phyloP scores from a whole-genome alignment of 768 basidiomycete species.

The Cantharellus cinnabarinus region DNA sequence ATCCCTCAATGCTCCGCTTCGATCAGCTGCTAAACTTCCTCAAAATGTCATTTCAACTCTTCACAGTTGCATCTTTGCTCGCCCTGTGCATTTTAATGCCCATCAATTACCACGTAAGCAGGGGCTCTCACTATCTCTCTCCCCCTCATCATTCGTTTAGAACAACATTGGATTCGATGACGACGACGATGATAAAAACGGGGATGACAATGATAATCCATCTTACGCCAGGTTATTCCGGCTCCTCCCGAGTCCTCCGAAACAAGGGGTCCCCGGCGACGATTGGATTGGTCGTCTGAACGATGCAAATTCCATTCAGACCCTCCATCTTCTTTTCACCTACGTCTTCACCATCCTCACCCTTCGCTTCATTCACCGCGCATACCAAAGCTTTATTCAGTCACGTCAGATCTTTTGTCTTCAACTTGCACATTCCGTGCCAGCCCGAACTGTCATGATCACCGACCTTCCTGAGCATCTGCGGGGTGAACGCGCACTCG shows the following conservation, averaged over 20 bases:
- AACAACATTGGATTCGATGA: not conserved
- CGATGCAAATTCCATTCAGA: conserved; percentile 76
- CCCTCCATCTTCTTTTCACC: conserved; percentile 79
- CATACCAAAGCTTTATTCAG: conserved; percentile 74
- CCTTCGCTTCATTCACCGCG: conserved; percentile 70
- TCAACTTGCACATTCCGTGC: conserved; percentile 85
- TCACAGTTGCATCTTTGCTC: conserved; percentile 66
- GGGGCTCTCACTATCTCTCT: not conserved
- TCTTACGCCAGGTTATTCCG: not conserved
- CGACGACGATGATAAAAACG: conserved; percentile 1
- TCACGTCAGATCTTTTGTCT: conserved; percentile 85
- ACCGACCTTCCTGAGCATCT: conserved; percentile 69
- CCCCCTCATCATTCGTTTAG: not conserved
- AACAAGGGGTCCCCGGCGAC: not conserved
- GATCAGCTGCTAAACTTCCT: conserved; percentile 76
- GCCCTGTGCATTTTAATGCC: conserved; percentile 82
- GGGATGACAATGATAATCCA: not conserved
- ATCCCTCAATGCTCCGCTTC: not conserved
- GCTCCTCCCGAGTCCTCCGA: conserved; percentile 2
- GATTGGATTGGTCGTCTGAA: conserved; percentile 80
- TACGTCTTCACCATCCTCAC: conserved; percentile 81
- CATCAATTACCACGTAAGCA: conserved; percentile 69
- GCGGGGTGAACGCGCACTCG: conserved; percentile 63
- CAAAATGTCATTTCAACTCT: conserved; percentile 86
- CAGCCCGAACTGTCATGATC: conserved; percentile 82